phyloP scores from a whole-genome alignment of 768 basidiomycete genomes.

The Boletus rubescentipes region DNA sequence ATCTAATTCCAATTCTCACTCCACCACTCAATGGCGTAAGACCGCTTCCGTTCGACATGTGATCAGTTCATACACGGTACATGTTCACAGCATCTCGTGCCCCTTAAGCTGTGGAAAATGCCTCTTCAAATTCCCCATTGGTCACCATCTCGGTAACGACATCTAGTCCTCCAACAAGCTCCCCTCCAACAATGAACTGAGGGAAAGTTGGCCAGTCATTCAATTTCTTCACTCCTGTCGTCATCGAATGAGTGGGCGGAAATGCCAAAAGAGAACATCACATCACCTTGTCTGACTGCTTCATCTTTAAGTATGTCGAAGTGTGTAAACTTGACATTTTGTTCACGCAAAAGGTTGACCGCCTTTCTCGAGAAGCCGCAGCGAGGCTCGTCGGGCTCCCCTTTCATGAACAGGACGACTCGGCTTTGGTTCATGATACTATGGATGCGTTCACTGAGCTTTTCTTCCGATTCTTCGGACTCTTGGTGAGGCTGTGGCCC shows the following conservation, averaged over 20 bases:
- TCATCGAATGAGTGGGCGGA: constrained; percentile 3
- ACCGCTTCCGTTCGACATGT: neutral
- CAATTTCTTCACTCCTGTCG: constrained; percentile 62
- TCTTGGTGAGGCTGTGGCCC: constrained; percentile 34
- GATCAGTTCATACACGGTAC: neutral
- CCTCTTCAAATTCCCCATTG: constrained; percentile 70
- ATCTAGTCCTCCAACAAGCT: constrained; percentile 94
- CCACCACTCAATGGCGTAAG: neutral
- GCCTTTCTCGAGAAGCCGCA: constrained; percentile 87
- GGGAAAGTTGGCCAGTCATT: constrained; percentile 94
- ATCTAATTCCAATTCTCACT: constrained; percentile 3
- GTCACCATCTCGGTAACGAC: constrained; percentile 87
- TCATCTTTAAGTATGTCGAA: constrained; percentile 88
- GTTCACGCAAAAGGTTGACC: constrained; percentile 60
- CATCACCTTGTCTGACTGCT: constrained; percentile 72
- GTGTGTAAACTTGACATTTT: constrained; percentile 63
- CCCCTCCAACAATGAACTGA: constrained; percentile 84
- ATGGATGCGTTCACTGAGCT: constrained; percentile 63
- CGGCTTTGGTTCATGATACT: constrained; percentile 74
- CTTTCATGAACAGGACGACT: constrained; percentile 92
- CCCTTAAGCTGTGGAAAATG: constrained; percentile 16
- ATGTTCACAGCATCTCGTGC: neutral
- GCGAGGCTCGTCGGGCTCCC: constrained; percentile 68
- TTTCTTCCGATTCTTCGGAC: constrained; percentile 62
- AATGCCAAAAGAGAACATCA: neutral